Evolutionary conservation across 306 rosid genomes (phyloP).

Genomic region (Ochetophila trinervis): DNA sequence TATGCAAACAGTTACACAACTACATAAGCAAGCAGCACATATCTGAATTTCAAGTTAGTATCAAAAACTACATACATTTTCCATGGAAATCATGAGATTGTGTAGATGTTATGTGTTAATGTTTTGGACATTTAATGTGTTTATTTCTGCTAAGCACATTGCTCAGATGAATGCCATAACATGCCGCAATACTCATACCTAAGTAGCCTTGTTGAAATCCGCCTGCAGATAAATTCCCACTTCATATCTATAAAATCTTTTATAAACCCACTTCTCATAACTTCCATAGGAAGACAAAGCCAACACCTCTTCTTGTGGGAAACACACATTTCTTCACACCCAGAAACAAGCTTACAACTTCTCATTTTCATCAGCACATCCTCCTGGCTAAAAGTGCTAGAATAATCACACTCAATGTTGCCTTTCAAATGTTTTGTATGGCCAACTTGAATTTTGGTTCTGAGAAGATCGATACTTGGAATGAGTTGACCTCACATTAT

Average conservation of each 20-base stretch:
- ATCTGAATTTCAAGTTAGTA: too few relatives aligned
- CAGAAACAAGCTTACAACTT: slow-evolving; percentile 37
- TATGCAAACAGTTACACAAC: too few relatives aligned
- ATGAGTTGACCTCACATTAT: slow-evolving; percentile 61
- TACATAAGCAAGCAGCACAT: too few relatives aligned
- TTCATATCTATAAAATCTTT: slow-evolving; percentile 52
- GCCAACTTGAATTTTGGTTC: slow-evolving; percentile 41
- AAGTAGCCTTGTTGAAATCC: slow-evolving; percentile 60
- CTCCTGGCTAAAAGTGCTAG: slow-evolving; percentile 28
- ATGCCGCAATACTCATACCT: slow-evolving; percentile 43
- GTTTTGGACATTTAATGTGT: background rate
- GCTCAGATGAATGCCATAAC: slow-evolving; percentile 19
- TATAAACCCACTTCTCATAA: slow-evolving; percentile 48
- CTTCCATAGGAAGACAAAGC: slow-evolving; percentile 63
- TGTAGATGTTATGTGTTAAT: too few relatives aligned
- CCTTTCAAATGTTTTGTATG: slow-evolving; percentile 27
- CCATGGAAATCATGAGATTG: background rate
- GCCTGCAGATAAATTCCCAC: slow-evolving; percentile 81
- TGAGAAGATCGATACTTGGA: slow-evolving; percentile 59
- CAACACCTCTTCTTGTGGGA: slow-evolving; percentile 56
- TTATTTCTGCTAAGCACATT: background rate
- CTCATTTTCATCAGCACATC: slow-evolving; percentile 29
- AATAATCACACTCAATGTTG: slow-evolving; percentile 25
- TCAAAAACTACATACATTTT: too few relatives aligned
- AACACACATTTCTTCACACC: slow-evolving; percentile 35